Conservation (phyloP, 805 yeast species). For the Kazachstania bromeliacearum region DNA sequence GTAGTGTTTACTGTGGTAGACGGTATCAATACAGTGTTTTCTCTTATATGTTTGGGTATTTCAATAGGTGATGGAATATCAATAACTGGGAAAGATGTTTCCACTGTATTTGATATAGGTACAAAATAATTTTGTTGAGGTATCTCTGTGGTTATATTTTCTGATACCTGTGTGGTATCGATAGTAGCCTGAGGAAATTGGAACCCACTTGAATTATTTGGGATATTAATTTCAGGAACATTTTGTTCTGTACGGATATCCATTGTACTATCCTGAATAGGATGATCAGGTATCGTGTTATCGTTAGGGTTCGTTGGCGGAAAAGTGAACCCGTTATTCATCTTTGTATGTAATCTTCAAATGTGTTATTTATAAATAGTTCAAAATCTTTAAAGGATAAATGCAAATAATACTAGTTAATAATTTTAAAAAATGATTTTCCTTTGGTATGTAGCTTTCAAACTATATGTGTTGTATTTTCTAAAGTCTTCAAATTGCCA, state of each 20-base stretch:
- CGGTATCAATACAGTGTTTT: not conserved
- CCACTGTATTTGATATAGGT: constrained; percentile 1
- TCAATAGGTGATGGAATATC: constrained; percentile 15
- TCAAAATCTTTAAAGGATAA: too few species aligned
- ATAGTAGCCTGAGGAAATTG: not conserved
- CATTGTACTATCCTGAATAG: not conserved
- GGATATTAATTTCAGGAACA: not conserved
- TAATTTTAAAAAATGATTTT: too few species aligned
- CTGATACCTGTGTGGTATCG: not conserved
- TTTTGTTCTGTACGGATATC: not conserved
- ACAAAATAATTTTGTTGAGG: constrained; percentile 3
- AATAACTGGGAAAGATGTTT: constrained; percentile 8
- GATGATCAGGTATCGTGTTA: not conserved
- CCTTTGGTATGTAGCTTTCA: too few species aligned
- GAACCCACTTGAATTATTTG: not conserved
- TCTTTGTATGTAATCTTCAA: too few species aligned
- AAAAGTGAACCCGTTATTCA: constrained; percentile 24
- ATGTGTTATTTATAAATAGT: too few species aligned
- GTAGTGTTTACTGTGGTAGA: not conserved
- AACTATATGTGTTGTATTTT: too few species aligned
- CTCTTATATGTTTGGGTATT: constrained; percentile 4
- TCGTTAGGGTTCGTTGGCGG: constrained; percentile 14
- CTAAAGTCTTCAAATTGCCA: too few species aligned
- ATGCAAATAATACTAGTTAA: too few species aligned
- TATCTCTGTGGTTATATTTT: not conserved